Conservation (phyloP, 2,329 filamentous ascomycete species). For the Atkinsonella hypoxylon region DNA sequence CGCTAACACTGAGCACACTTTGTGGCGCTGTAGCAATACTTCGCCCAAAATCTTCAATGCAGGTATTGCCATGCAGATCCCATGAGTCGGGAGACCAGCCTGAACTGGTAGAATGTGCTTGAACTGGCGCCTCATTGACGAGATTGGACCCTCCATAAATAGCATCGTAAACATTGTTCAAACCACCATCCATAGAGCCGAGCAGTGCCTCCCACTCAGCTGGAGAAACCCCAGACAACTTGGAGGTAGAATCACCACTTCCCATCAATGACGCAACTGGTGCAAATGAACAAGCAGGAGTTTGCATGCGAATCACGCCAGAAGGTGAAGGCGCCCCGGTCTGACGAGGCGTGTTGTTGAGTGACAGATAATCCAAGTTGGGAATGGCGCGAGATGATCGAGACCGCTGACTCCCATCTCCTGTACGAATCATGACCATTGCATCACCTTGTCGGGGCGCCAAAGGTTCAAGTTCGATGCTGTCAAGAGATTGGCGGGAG, state of each 20-base stretch:
- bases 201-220: slow-evolving; percentile 76
- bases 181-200: slow-evolving; percentile 65
- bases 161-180: slow-evolving; percentile 73
- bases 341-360: slow-evolving; percentile 33
- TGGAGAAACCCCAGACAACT: slow-evolving; percentile 38
- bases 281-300: slow-evolving; percentile 1
- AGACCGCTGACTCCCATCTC: slow-evolving; percentile 23
- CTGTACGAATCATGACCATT: slow-evolving; percentile 32
- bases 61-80: slow-evolving; percentile 38
- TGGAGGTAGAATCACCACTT: slow-evolving; percentile 12
- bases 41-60: slow-evolving; percentile 34
- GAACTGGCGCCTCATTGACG: slow-evolving; percentile 32
- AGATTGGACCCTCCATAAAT: slow-evolving; percentile 58
- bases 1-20: slow-evolving; percentile 43
- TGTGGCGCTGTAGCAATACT: slow-evolving; percentile 30
- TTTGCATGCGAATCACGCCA: slow-evolving; percentile 28
- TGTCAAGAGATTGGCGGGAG: slow-evolving; percentile 38
- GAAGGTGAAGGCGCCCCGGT: slow-evolving; percentile 38
- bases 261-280: slow-evolving; percentile 1
- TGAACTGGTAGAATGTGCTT: slow-evolving; percentile 24
- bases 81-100: slow-evolving; percentile 48
- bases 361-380: slow-evolving; percentile 49
- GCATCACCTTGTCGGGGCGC: slow-evolving; percentile 32
- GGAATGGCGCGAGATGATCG: slow-evolving; percentile 13
- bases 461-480: slow-evolving; percentile 7